phyloP scores from a whole-genome alignment of 495 filamentous ascomycete genomes.

The Apiosordaria backusii region DNA sequence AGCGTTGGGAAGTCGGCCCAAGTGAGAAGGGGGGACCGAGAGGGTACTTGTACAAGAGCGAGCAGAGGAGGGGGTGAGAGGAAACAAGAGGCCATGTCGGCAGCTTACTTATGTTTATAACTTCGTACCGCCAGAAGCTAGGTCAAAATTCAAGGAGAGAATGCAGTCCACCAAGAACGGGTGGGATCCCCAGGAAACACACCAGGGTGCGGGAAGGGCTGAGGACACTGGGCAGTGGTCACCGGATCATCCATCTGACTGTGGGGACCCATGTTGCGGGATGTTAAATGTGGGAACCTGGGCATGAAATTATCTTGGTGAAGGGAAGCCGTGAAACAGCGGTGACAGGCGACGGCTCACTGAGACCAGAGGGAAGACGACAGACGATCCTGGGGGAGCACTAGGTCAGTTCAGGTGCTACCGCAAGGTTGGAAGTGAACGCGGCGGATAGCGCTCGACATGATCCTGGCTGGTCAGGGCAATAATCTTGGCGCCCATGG shows the following conservation, averaged over 20 bases:
- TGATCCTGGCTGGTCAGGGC: conserved; percentile 20
- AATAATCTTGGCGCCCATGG: conserved; percentile 18
- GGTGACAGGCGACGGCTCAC: conserved; percentile 30
- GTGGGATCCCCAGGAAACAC: conserved; percentile 17
- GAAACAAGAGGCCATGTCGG: neutral
- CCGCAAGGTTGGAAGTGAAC: conserved; percentile 26
- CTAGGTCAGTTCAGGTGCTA: conserved; percentile 33
- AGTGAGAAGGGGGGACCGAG: neutral
- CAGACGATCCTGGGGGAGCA: conserved; percentile 30
- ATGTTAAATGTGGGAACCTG: conserved; percentile 21
- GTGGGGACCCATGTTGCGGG: conserved; percentile 30
- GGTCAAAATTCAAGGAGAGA: neutral
- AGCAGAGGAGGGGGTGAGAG: neutral
- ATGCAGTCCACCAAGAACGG: conserved; percentile 18
- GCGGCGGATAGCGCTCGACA: conserved; percentile 21
- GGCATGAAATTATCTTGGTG: conserved; percentile 26
- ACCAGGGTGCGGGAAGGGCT: conserved; percentile 31
- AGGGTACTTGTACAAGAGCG: conserved; percentile 12
- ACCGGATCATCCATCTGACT: conserved; percentile 38
- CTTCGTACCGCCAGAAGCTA: neutral
- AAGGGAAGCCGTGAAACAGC: conserved; percentile 32
- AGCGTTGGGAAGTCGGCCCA: neutral
- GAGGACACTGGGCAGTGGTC: conserved; percentile 33
- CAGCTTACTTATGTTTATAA: conserved; percentile 12
- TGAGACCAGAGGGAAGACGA: conserved; percentile 20